Percentiles rank a stretch among this genome's conserved stretches.
Conservation (phyloP, 2,329 filamentous ascomycete genomes). For the Myotisia sp. region DNA sequence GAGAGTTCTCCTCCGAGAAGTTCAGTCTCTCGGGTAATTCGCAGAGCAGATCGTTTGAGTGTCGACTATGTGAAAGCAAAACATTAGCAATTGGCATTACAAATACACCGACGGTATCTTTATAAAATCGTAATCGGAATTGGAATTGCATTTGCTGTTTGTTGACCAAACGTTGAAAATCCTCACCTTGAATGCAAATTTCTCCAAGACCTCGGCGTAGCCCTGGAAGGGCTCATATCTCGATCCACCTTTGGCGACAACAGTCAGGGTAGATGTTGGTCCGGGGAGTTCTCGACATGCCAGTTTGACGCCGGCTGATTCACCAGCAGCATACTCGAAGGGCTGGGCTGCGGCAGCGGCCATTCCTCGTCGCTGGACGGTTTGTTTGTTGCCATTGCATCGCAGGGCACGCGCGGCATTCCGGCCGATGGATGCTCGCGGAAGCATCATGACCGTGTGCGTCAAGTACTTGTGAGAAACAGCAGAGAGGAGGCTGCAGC, state of each 20-base stretch:
- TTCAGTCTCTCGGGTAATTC: slow-evolving; percentile 89
- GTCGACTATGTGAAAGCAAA: slow-evolving; percentile 47
- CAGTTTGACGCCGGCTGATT: slow-evolving; percentile 79
- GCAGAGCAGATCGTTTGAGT: slow-evolving; percentile 70
- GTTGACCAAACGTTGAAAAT: slow-evolving; percentile 11
- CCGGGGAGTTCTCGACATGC: slow-evolving; percentile 80
- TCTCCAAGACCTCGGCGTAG: slow-evolving; percentile 75
- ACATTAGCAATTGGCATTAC: slow-evolving; percentile 7
- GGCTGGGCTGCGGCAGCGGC: slow-evolving; percentile 56
- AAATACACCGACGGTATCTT: no score
- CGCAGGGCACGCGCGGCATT: slow-evolving; percentile 49
- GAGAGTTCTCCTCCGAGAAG: slow-evolving; percentile 82
- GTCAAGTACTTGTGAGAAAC: slow-evolving; percentile 34
- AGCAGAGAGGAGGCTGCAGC: slow-evolving; percentile 24
- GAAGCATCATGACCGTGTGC: slow-evolving; percentile 47
- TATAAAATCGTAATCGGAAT: no score
- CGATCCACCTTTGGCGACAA: slow-evolving; percentile 89
- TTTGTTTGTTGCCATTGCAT: slow-evolving; percentile 43
- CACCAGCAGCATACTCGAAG: slow-evolving; percentile 75
- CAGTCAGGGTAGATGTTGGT: slow-evolving; percentile 75
- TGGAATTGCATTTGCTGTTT: neutral
- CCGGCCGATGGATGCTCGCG: slow-evolving; percentile 50
- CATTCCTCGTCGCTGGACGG: slow-evolving; percentile 45
- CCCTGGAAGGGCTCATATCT: slow-evolving; percentile 84
- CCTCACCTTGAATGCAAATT: slow-evolving; percentile 91